Conservation (phyloP, 192 early-diverging fungal genomes). For the Rhizophagus prolifer region DNA sequence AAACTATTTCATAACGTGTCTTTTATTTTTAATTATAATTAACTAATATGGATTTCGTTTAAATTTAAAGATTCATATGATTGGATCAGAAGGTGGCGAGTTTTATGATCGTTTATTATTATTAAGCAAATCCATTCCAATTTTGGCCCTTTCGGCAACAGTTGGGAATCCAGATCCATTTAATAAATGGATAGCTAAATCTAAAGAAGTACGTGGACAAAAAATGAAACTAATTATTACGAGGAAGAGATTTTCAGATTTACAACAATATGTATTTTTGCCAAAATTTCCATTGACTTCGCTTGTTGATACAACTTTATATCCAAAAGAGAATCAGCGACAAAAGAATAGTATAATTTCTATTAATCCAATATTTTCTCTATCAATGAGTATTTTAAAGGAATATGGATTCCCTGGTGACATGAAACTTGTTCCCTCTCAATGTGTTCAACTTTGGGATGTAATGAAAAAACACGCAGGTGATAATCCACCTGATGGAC, state of each 20-base stretch:
- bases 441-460: constrained; percentile 40
- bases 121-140: constrained; percentile 26
- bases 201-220: constrained; percentile 20
- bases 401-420: constrained; percentile 35
- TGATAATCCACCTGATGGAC: constrained; percentile 17
- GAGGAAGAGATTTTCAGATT: constrained; percentile 41
- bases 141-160: constrained; percentile 47
- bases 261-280: constrained; percentile 40
- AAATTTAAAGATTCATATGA: no score
- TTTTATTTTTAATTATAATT: neutral
- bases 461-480: constrained; percentile 24
- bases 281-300: constrained; percentile 21
- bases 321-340: neutral
- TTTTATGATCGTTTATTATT: constrained; percentile 45
- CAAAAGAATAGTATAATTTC: constrained; percentile 17
- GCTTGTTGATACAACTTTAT: neutral
- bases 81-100: constrained; percentile 27
- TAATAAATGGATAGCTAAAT: constrained; percentile 32
- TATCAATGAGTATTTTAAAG: constrained; percentile 21
- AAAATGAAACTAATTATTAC: constrained; percentile 34
- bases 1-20: neutral
- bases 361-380: constrained; percentile 37
- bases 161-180: constrained; percentile 40
- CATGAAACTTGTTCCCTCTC: constrained; percentile 35
- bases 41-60: no score